Evolutionary conservation across 78 protist genomes (phyloP).

Genomic region (Andalucia godoyi): DNA sequence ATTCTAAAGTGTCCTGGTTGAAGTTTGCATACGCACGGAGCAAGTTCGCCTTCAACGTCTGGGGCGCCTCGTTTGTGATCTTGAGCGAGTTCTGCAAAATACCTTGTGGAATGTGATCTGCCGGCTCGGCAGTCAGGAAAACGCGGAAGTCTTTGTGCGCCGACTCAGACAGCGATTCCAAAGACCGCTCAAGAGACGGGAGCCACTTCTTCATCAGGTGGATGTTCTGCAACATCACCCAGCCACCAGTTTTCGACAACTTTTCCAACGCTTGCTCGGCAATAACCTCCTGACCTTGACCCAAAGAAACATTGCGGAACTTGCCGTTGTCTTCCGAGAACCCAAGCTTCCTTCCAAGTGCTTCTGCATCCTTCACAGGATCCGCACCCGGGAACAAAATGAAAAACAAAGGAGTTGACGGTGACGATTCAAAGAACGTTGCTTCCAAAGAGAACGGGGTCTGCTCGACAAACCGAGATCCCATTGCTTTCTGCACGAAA

Average conservation of each 20-base stretch:
- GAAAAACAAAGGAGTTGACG: constrained; percentile 62
- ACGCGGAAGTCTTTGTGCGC: constrained; percentile 47
- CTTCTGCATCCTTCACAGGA: constrained; percentile 51
- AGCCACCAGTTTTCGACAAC: constrained; percentile 19
- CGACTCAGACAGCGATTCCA: background rate
- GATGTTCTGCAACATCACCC: constrained; percentile 75
- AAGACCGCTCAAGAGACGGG: constrained; percentile 46
- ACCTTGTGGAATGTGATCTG: constrained; percentile 35
- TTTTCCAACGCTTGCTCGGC: constrained; percentile 43
- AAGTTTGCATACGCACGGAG: constrained; percentile 40
- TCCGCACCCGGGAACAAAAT: constrained; percentile 82
- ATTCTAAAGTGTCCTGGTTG: constrained; percentile 28
- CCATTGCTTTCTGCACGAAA: constrained; percentile 44
- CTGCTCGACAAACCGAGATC: constrained; percentile 15
- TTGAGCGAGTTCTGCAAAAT: constrained; percentile 66
- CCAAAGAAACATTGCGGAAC: constrained; percentile 57
- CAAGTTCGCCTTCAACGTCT: constrained; percentile 47
- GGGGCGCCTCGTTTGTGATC: constrained; percentile 84
- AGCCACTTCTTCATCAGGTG: constrained; percentile 67
- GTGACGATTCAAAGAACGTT: constrained; percentile 33
- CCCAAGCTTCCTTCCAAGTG: constrained; percentile 35
- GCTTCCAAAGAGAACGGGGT: background rate
- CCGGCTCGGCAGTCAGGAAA: constrained; percentile 65
- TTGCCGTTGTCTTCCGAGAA: constrained; percentile 15
- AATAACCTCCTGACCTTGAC: constrained; percentile 77